Conservation (phyloP, 2,329 filamentous ascomycete genomes). For the Paecilomyces formosus region DNA sequence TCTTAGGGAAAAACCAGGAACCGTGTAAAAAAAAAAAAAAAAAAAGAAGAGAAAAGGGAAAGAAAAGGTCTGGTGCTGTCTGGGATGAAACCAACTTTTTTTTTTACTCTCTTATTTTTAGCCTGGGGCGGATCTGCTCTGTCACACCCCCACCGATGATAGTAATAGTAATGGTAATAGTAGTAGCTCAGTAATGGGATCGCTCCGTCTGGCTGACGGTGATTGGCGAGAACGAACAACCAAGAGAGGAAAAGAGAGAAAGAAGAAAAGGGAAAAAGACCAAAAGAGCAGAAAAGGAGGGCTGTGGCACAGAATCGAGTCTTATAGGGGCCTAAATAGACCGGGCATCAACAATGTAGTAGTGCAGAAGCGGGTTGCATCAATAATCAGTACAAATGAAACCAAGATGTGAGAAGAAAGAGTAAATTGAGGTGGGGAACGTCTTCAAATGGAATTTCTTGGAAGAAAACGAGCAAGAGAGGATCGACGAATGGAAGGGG, state of each 20-base stretch:
- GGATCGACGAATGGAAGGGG: background rate
- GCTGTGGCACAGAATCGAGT: slow-evolving; percentile 13
- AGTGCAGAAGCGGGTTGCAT: slow-evolving; percentile 1
- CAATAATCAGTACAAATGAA: background rate
- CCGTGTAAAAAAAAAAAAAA: background rate
- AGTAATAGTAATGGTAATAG: background rate
- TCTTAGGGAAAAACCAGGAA: background rate
- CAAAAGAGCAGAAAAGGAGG: slow-evolving; percentile 6
- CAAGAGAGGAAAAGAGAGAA: background rate
- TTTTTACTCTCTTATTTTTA: background rate
- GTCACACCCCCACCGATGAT: background rate
- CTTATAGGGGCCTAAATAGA: slow-evolving; percentile 10
- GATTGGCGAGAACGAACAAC: background rate
- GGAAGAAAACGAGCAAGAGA: background rate
- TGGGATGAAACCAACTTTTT: background rate
- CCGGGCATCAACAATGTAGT: slow-evolving; percentile 6
- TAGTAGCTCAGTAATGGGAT: background rate
- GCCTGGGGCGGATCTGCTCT: background rate
- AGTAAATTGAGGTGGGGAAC: background rate
- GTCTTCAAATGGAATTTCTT: background rate
- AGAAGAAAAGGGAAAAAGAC: slow-evolving; percentile 1
- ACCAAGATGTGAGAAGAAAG: background rate
- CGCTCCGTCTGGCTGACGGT: slow-evolving; percentile 5
- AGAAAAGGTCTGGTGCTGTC: background rate
- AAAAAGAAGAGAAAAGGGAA: too few relatives aligned